Evolutionary conservation across 306 rosid species (phyloP).

Genomic region (Vigna reflexopilosa): DNA sequence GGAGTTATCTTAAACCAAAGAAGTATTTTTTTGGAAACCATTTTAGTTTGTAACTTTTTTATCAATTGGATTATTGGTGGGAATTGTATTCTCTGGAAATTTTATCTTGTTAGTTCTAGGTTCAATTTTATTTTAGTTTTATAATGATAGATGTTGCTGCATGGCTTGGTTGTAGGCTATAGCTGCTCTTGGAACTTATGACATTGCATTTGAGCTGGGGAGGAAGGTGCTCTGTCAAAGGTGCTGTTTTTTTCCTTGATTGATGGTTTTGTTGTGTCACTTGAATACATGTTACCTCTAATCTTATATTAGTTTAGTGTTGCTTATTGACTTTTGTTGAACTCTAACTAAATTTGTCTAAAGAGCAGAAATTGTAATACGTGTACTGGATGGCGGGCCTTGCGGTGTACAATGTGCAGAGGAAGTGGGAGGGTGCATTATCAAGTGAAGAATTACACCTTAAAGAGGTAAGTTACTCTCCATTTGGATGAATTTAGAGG

Average conservation of each 20-base stretch:
- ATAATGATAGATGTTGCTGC: conserved; percentile 22
- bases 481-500: conserved; percentile 35
- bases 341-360: conserved; percentile 45
- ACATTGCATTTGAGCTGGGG: conserved; percentile 88
- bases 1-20: neutral
- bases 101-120: conserved; percentile 20
- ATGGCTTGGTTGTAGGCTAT: conserved; percentile 67
- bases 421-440: conserved; percentile 94
- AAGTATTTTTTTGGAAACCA: neutral
- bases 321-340: conserved; percentile 36
- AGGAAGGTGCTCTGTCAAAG: conserved; percentile 94
- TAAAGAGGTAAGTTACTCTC: conserved; percentile 63
- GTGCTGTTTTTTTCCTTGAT: conserved; percentile 54
- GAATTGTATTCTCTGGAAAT: conserved; percentile 25
- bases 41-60: conserved; percentile 24
- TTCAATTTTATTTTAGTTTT: neutral
- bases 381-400: conserved; percentile 97
- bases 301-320: conserved; percentile 4
- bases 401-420: conserved; percentile 85
- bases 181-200: conserved; percentile 96
- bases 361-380: conserved; percentile 75
- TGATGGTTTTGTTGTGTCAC: conserved; percentile 27
- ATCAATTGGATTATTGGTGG: conserved; percentile 22
- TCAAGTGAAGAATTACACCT: conserved; percentile 78
- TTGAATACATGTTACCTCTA: conserved; percentile 7